Evolutionary conservation across 2,329 filamentous ascomycete species (phyloP).

Genomic region (Epicoccum nigrum): DNA sequence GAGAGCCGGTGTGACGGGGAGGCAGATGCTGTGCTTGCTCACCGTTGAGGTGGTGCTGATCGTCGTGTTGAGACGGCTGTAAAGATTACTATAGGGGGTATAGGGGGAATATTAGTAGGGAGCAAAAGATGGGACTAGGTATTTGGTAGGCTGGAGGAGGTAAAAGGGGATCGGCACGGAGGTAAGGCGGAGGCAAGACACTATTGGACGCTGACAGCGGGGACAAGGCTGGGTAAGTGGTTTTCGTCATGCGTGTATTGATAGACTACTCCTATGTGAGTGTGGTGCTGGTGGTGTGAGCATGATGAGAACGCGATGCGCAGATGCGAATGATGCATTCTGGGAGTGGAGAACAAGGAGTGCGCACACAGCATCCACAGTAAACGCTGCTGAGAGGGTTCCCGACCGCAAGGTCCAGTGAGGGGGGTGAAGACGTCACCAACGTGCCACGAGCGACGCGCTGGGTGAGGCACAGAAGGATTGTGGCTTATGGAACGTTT

Average conservation of each 20-base stretch:
- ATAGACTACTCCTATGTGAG: background rate
- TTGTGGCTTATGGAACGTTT: constrained; percentile 5
- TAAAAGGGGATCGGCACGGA: too few relatives aligned
- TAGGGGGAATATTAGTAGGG: too few relatives aligned
- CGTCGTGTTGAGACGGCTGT: background rate
- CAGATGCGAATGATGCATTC: background rate
- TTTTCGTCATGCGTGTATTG: constrained; percentile 7
- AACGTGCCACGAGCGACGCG: background rate
- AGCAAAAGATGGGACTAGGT: too few relatives aligned
- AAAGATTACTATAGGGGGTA: too few relatives aligned
- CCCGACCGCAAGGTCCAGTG: background rate
- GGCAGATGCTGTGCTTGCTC: background rate
- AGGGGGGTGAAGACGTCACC: constrained; percentile 6
- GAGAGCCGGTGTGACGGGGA: too few relatives aligned
- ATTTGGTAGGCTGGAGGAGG: too few relatives aligned
- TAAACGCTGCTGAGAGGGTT: too few relatives aligned
- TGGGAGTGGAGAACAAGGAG: background rate
- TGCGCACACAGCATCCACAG: too few relatives aligned
- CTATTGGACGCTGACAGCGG: background rate
- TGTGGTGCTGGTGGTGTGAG: constrained; percentile 1
- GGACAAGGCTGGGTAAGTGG: background rate
- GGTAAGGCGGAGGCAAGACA: background rate
- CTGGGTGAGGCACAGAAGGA: background rate
- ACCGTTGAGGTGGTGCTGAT: background rate
- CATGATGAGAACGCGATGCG: constrained; percentile 7